Evolutionary conservation across 768 basidiomycete species (phyloP).

Genomic region (Termitomyces sp.): DNA sequence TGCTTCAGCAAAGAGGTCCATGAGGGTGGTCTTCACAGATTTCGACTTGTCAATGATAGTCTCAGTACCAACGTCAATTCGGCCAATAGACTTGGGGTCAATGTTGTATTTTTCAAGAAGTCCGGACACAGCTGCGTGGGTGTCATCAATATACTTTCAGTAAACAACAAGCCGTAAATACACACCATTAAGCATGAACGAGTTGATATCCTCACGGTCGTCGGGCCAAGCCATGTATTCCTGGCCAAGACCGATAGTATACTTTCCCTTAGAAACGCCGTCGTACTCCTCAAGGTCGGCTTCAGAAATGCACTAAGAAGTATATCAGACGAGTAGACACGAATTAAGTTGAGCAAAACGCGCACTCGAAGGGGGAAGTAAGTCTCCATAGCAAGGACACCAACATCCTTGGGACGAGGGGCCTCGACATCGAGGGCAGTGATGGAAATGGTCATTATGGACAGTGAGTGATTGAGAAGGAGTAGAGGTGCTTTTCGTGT

Average conservation of each 20-base stretch:
- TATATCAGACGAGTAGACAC: constrained; percentile 3
- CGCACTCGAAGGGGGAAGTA: constrained; percentile 91
- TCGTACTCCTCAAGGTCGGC: constrained; percentile 92
- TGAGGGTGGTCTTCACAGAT: constrained; percentile 95
- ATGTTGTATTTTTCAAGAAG: constrained; percentile 93
- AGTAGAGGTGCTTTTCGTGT: constrained; percentile 4
- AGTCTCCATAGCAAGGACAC: constrained; percentile 88
- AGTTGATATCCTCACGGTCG: constrained; percentile 99
- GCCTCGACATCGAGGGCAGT: constrained; percentile 29
- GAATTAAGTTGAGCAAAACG: background rate
- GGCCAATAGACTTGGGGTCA: constrained; percentile 94
- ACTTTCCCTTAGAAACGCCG: constrained; percentile 92
- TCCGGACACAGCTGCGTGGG: constrained; percentile 67
- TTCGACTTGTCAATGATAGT: constrained; percentile 99
- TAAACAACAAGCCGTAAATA: background rate
- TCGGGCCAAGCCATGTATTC: constrained; percentile 99
- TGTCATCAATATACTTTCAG: constrained; percentile 1
- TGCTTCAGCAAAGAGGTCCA: constrained; percentile 92
- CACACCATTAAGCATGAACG: constrained; percentile 89
- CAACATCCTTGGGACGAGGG: constrained; percentile 85
- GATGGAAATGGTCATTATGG: constrained; percentile 36
- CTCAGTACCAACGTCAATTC: constrained; percentile 97
- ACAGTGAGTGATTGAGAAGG: background rate
- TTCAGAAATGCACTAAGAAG: constrained; percentile 85
- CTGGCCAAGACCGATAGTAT: constrained; percentile 97